These are phyloP conservation scores for Amorphotheca resinae DNA, from an alignment of 495 filamentous ascomycete species.

Conservation along the genomic window DNA sequence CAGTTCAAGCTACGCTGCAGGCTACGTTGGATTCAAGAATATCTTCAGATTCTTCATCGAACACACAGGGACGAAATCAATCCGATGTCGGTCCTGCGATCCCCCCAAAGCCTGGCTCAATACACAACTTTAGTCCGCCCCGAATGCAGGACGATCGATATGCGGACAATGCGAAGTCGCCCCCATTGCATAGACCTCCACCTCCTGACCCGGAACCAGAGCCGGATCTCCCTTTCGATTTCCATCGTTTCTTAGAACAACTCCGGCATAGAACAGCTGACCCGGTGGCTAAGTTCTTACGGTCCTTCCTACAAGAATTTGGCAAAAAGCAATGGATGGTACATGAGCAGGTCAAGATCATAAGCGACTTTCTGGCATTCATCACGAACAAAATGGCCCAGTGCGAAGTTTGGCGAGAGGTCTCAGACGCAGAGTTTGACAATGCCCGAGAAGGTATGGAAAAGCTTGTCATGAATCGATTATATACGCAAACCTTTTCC, in stretches of 20 bases:
- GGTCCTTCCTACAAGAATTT: slow-evolving; percentile 90
- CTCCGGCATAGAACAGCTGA: slow-evolving; percentile 90
- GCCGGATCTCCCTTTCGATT: slow-evolving; percentile 86
- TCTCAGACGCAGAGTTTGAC: slow-evolving; percentile 94
- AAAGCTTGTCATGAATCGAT: slow-evolving; percentile 97
- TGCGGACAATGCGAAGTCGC: slow-evolving; percentile 34
- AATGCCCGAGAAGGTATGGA: slow-evolving; percentile 99
- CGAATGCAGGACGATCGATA: slow-evolving; percentile 27
- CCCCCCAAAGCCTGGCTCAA: slow-evolving; percentile 35
- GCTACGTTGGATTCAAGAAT: slow-evolving; percentile 26
- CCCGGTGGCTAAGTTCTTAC: slow-evolving; percentile 87
- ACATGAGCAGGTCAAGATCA: slow-evolving; percentile 97
- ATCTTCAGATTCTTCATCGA: slow-evolving; percentile 25
- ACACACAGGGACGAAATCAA: slow-evolving; percentile 20
- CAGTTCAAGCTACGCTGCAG: slow-evolving; percentile 36
- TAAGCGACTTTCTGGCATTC: slow-evolving; percentile 92
- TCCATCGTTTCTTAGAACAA: slow-evolving; percentile 93
- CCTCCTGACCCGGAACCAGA: slow-evolving; percentile 84
- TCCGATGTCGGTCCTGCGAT: slow-evolving; percentile 38
- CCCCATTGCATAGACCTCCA: slow-evolving; percentile 53
- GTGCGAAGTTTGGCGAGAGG: slow-evolving; percentile 93
- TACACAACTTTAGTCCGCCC: slow-evolving; percentile 22
- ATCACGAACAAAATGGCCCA: slow-evolving; percentile 98
- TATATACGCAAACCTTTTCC: slow-evolving; percentile 94
- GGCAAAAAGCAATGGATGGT: slow-evolving; percentile 99